Evolutionary conservation across 441 rosid genomes (phyloP), one percentile per base, ranked within the genome.

Genomic region (Pelargonium myrrhifolium): DNA sequence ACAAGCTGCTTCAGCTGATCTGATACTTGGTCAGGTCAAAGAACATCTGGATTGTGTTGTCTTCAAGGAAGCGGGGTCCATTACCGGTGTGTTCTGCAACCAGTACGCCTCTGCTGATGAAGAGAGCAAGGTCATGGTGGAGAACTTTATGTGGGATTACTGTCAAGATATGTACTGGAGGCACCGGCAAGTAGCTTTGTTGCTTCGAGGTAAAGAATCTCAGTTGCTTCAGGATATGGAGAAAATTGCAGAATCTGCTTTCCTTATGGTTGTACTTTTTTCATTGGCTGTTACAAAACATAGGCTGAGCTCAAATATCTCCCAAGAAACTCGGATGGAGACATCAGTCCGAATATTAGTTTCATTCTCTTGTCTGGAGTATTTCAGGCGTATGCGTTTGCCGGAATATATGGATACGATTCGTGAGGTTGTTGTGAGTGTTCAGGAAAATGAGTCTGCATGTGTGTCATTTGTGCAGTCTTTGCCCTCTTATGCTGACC

Each of bases 321-420:
- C 89, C 39, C 53, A 56, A 68, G 89, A 85, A 75, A 73, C 73
- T 75, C 84, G 79, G 82, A 80, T 84, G 78, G 84, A 79, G 79
- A 86, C 83, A 60, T 87, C 96, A 24, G 87, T 93, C 69, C 79
- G 67, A 66, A 85, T 91, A 78, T 75, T 88, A 71, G 82, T 86
- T 74, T 81, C 96, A 1, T 85, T 91, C 58, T 91, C 96, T 24
- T 88, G 97, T 75, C 68, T 90, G 21, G 99, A 89, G 75, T 88
- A 88, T 77, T 91, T 91, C 49, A 81, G 96, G 63, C 86, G 88
- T 15, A 82, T 93, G 67, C 94, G 89, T 67, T 76, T 93, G 79
- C 83, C 96, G 2, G 99, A 93, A 77, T 93, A 93, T 76, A 81
- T 89, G 85, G 97, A 93, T 55, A 81, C 92, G 4, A 86, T 93